Percentiles rank a stretch among this genome's conserved stretches.
phyloP scores from a whole-genome alignment of 768 basidiomycete species.

The Crucibulum laeve region DNA sequence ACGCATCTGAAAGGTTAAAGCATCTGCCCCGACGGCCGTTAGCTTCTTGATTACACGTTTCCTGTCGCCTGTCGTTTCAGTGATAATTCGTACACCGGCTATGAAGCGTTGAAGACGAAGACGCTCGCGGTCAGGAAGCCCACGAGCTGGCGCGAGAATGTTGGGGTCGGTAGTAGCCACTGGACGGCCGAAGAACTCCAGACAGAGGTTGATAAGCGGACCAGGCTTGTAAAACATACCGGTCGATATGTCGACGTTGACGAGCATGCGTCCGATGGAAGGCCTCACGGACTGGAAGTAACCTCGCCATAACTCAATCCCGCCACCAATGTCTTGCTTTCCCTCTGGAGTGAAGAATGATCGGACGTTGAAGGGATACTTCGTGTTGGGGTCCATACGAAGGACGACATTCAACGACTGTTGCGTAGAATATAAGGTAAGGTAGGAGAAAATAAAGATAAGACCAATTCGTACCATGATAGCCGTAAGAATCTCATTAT shows the following conservation, averaged over 20 bases:
- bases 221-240: slow-evolving; percentile 74
- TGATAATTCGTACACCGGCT: slow-evolving; percentile 25
- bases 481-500: slow-evolving; percentile 54
- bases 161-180: slow-evolving; percentile 20
- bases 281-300: slow-evolving; percentile 81
- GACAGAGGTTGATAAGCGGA: slow-evolving; percentile 49
- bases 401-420: slow-evolving; percentile 74
- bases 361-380: slow-evolving; percentile 67
- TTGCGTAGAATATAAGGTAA: not conserved
- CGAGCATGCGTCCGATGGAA: slow-evolving; percentile 53
- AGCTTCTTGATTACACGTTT: slow-evolving; percentile 55
- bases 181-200: slow-evolving; percentile 39
- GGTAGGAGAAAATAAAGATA: not conserved
- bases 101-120: slow-evolving; percentile 35
- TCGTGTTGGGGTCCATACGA: slow-evolving; percentile 66
- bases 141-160: slow-evolving; percentile 25
- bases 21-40: slow-evolving; percentile 42
- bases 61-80: slow-evolving; percentile 18
- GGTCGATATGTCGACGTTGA: slow-evolving; percentile 78
- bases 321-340: slow-evolving; percentile 47
- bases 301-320: slow-evolving; percentile 72
- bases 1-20: slow-evolving; percentile 41
- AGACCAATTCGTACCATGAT: slow-evolving; percentile 40
- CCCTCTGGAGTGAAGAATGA: slow-evolving; percentile 68
- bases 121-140: slow-evolving; percentile 48